Base-by-base conservation (phyloP, 495 filamentous ascomycete species). In the Cairneyella variabilis region DNA sequence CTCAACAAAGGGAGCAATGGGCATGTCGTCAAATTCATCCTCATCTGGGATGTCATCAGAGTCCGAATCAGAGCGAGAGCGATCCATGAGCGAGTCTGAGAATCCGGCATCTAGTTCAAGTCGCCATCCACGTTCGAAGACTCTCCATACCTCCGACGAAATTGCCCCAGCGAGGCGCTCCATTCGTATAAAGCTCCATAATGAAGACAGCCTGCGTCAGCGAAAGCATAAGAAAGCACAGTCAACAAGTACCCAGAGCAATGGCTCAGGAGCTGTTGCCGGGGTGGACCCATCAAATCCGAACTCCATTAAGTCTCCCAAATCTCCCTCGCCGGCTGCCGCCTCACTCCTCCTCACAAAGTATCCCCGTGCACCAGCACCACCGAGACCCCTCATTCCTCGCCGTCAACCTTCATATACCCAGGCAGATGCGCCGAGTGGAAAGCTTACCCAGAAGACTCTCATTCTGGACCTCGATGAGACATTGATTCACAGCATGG, bases 391-490 rank as follows among this genome's bases (percentile, higher is more conserved):
- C 7, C 76, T 97, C 39, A 86, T 97, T 50, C 91, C 95, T 4
- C 79, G 81, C 30, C 85, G 90, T 36, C 82, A 92, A 62, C 88
- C 90, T 36, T 95, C 89, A 11, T 95, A 93, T 66, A 66, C 74
- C 20, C 59, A 68, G 67, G 55, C 70, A 77, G 64, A 66, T 69
- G 18, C 69, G 66, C 37, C 71, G 62, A 67, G 69, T 65, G 56
- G 69, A 69, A 57, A 72, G 70, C 66, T 72, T 17, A 71, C 71
- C 0, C 85, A 91, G 65, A 98, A 98, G 71, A 97, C 93, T 2
- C 69, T 98, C 53, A 92, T 98, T 59, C 76, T 98, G 23, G 93
- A 98, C 66, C 80, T 98, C 14, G 93, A 98, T 66, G 93, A 98
- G 64, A 98, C 93, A 0, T 73, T 98, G 47, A 97, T 98, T 62